Conservation (phyloP, 345 rosid species). For the Geranium brycei region DNA sequence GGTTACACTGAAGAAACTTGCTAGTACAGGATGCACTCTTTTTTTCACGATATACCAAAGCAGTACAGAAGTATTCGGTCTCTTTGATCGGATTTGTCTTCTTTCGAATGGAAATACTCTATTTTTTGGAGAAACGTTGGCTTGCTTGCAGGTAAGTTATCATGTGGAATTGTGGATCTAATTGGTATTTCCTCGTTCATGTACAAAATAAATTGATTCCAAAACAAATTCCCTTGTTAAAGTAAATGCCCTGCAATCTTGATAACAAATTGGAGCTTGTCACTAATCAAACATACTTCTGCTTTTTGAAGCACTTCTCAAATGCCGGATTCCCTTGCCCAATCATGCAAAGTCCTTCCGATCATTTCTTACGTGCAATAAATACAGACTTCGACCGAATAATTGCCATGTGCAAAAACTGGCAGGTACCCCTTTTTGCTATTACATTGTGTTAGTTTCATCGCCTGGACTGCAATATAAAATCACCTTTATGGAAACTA, state of each 20-base stretch:
- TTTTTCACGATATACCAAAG: conserved; percentile 83
- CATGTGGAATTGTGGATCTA: background rate
- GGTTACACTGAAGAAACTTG: conserved; percentile 96
- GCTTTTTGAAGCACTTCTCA: conserved; percentile 73
- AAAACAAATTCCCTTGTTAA: too few species aligned
- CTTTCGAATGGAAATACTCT: conserved; percentile 93
- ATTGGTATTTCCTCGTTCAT: too few species aligned
- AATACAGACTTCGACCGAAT: conserved; percentile 98
- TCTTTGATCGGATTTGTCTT: conserved; percentile 93
- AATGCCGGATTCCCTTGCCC: conserved; percentile 99
- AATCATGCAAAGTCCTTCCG: conserved; percentile 99
- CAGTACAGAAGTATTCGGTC: conserved; percentile 98
- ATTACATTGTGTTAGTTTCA: background rate
- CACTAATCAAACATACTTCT: conserved; percentile 14
- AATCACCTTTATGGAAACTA: too few species aligned
- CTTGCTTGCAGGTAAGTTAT: conserved; percentile 80
- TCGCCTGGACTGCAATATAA: too few species aligned
- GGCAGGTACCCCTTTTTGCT: conserved; percentile 53
- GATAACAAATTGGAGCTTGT: background rate
- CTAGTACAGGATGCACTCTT: conserved; percentile 92
- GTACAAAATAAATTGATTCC: too few species aligned
- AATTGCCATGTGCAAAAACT: conserved; percentile 95
- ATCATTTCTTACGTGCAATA: conserved; percentile 96
- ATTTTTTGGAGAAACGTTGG: conserved; percentile 94
- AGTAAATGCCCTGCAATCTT: too few species aligned